phyloP scores from a whole-genome alignment of 1,284 basidiomycete genomes.

The Crucibulum cyathiforme region DNA sequence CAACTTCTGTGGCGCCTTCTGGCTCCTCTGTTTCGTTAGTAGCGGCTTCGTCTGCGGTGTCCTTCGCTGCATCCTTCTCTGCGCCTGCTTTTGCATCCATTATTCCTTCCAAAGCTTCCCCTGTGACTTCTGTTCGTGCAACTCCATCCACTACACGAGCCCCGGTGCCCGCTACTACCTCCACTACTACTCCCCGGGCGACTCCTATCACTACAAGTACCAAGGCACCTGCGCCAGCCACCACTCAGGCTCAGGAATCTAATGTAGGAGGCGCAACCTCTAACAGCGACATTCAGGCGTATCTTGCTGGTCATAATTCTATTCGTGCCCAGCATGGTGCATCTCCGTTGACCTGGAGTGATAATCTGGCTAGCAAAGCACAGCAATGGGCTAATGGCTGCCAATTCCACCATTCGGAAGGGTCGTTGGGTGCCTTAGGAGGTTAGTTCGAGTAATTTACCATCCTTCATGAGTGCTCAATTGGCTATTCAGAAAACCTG shows the following conservation, averaged over 20 bases:
- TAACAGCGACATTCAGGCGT: slow-evolving; percentile 47
- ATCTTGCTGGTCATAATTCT: slow-evolving; percentile 64
- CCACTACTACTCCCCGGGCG: slow-evolving; percentile 17
- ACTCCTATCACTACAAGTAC: slow-evolving; percentile 13
- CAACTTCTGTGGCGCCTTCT: slow-evolving; percentile 15
- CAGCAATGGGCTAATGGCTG: slow-evolving; percentile 71
- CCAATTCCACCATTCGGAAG: slow-evolving; percentile 67
- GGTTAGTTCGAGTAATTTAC: slow-evolving; percentile 42
- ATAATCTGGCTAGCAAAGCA: slow-evolving; percentile 58
- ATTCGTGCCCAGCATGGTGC: slow-evolving; percentile 68
- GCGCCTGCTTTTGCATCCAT: slow-evolving; percentile 1
- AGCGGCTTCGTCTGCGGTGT: slow-evolving; percentile 8
- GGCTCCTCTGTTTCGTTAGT: slow-evolving; percentile 11
- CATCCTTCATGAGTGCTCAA: neutral
- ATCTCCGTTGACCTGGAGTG: slow-evolving; percentile 60
- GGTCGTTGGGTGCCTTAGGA: slow-evolving; percentile 64
- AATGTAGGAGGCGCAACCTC: slow-evolving; percentile 23
- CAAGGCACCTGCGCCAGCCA: slow-evolving; percentile 11
- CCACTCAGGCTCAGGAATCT: slow-evolving; percentile 9
- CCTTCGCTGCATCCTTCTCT: slow-evolving; percentile 3
- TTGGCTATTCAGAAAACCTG: slow-evolving; percentile 58
- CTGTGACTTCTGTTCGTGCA: neutral
- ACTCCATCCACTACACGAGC: neutral
- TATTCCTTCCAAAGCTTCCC: neutral
- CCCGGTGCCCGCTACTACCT: slow-evolving; percentile 16